Conservation (phyloP, 257 asterid genomes). For the Nicotiana paniculata region DNA sequence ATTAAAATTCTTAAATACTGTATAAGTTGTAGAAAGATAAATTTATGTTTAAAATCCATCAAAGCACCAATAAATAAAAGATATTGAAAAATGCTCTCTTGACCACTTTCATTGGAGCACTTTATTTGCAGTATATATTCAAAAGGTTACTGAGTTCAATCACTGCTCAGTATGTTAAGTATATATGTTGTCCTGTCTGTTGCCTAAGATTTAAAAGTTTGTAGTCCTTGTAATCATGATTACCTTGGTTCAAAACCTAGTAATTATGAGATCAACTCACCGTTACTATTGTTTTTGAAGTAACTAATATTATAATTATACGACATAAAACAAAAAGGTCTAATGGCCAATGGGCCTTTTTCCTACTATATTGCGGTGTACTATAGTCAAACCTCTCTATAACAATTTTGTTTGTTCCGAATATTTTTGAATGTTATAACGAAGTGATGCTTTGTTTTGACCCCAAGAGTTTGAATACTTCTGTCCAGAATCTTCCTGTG, state of each 20-base stretch:
- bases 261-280: conserved; percentile 12
- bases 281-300: background rate
- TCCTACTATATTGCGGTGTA: background rate
- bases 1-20: too few relatives aligned
- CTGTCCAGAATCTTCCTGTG: too few relatives aligned
- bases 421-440: too few relatives aligned
- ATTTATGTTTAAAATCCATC: too few relatives aligned
- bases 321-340: background rate
- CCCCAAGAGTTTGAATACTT: too few relatives aligned
- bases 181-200: background rate
- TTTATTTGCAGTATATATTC: too few relatives aligned
- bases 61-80: too few relatives aligned
- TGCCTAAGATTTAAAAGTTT: background rate
- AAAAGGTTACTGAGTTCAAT: background rate
- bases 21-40: too few relatives aligned
- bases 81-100: too few relatives aligned
- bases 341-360: background rate
- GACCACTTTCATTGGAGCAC: too few relatives aligned
- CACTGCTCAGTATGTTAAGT: background rate
- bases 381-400: background rate
- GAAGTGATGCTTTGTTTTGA: too few relatives aligned
- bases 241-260: background rate
- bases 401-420: too few relatives aligned
- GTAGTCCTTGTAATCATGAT: background rate
- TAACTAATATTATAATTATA: background rate